phyloP scores from a whole-genome alignment of 805 yeast species.

The Ogataea henricii region DNA sequence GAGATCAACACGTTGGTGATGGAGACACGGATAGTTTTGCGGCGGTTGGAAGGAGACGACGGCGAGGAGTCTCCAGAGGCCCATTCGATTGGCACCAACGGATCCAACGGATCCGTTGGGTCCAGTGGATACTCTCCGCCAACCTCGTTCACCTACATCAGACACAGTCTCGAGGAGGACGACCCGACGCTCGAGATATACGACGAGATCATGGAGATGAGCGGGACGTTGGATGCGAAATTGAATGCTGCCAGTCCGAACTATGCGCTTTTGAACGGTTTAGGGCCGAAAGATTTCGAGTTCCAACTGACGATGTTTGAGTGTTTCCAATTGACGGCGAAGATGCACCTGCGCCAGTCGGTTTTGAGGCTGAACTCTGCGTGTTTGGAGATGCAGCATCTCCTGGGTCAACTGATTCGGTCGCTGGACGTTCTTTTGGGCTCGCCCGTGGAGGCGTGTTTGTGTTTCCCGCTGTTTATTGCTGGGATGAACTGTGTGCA shows the following conservation, averaged over 20 bases:
- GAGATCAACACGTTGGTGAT: slow-evolving; percentile 64
- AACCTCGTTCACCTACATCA: slow-evolving; percentile 21
- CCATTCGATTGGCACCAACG: too few relatives aligned
- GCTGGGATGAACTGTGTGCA: slow-evolving; percentile 71
- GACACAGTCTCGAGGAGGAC: slow-evolving; percentile 18
- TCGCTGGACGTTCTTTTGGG: slow-evolving; percentile 64
- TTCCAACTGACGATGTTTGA: slow-evolving; percentile 72
- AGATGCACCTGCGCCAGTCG: slow-evolving; percentile 66
- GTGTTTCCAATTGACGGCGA: slow-evolving; percentile 67
- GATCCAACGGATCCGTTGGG: too few relatives aligned
- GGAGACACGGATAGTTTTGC: slow-evolving; percentile 45
- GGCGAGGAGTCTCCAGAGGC: slow-evolving; percentile 21
- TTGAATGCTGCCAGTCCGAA: slow-evolving; percentile 57
- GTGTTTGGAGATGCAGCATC: slow-evolving; percentile 60
- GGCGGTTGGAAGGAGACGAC: slow-evolving; percentile 15
- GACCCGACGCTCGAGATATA: slow-evolving; percentile 37
- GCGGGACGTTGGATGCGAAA: slow-evolving; percentile 46
- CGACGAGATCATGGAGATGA: slow-evolving; percentile 36
- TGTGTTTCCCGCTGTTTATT: slow-evolving; percentile 76
- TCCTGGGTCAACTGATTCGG: slow-evolving; percentile 53
- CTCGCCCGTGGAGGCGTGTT: slow-evolving; percentile 66
- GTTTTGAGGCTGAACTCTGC: slow-evolving; percentile 62
- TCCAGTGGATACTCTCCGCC: slow-evolving; percentile 21
- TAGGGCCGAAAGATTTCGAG: slow-evolving; percentile 52
- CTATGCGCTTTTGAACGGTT: slow-evolving; percentile 42